Percentiles rank a stretch among this genome's conserved stretches.
Evolutionary conservation across 2,329 filamentous ascomycete genomes (phyloP).

Genomic region (Diaporthe ilicicola): DNA sequence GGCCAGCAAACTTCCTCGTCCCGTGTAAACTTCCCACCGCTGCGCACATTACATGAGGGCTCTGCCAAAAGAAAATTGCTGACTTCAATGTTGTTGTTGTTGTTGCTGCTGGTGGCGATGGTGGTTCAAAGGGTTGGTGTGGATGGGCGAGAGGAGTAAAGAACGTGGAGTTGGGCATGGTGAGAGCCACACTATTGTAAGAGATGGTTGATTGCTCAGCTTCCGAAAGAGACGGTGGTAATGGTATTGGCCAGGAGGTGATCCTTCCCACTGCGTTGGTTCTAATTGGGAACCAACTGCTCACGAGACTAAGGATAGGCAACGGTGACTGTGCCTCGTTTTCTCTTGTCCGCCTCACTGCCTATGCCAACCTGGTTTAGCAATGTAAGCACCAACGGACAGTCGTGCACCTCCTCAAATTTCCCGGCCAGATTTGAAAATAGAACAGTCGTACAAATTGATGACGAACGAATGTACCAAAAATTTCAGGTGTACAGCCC

Average conservation of each 20-base stretch:
- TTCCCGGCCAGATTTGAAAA: background rate
- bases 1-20: background rate
- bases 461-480: background rate
- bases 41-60: background rate
- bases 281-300: background rate
- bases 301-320: background rate
- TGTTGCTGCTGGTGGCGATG: background rate
- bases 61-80: background rate
- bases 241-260: background rate
- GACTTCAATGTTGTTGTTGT: background rate
- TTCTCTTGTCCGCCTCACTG: background rate
- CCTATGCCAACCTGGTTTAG: background rate
- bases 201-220: background rate
- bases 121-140: background rate
- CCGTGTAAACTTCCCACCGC: background rate
- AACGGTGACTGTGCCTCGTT: slow-evolving; percentile 2
- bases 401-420: background rate
- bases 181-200: background rate
- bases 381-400: background rate
- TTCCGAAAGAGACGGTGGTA: background rate
- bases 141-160: background rate
- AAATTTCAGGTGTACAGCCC: background rate
- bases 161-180: background rate
- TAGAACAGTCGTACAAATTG: background rate
- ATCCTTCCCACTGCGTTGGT: background rate